A percentile compares a stretch with the other conserved stretches of the same genome.
Conservation (phyloP, 495 filamentous ascomycete genomes). For the Elaphomyces granulatus region DNA sequence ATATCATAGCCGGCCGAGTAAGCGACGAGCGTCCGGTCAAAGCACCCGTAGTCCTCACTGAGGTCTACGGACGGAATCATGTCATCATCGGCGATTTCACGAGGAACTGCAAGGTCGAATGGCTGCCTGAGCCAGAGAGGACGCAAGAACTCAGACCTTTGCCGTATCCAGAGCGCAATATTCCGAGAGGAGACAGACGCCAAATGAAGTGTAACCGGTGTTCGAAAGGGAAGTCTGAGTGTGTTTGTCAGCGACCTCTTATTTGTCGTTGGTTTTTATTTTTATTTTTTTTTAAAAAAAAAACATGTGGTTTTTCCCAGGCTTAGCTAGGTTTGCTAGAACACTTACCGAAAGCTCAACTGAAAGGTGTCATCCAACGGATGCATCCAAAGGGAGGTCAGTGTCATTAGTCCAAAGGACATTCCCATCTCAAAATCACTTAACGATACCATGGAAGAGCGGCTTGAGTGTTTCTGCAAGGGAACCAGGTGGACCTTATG, state of each 20-base stretch:
- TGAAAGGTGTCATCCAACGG: conserved; percentile 74
- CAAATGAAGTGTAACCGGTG: conserved; percentile 50
- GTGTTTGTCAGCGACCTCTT: no score
- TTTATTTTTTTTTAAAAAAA: no score
- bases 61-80: conserved; percentile 46
- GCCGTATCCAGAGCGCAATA: conserved; percentile 59
- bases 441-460: conserved; percentile 39
- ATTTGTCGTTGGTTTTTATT: no score
- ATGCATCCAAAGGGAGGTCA: conserved; percentile 52
- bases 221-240: conserved; percentile 47
- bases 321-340: no score
- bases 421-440: conserved; percentile 32
- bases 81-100: conserved; percentile 43
- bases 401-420: conserved; percentile 60
- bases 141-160: conserved; percentile 61
- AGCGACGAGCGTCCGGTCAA: conserved; percentile 72
- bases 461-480: conserved; percentile 45
- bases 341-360: conserved; percentile 58
- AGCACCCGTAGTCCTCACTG: conserved; percentile 62
- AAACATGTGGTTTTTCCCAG: no score
- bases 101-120: conserved; percentile 47
- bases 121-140: conserved; percentile 69
- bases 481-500: conserved; percentile 74
- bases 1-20: conserved; percentile 71
- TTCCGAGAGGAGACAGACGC: conserved; percentile 66